These are phyloP conservation scores for Phytophthora nicotianae DNA, from an alignment of 352 stramenopile species.

Conservation along the genomic window DNA sequence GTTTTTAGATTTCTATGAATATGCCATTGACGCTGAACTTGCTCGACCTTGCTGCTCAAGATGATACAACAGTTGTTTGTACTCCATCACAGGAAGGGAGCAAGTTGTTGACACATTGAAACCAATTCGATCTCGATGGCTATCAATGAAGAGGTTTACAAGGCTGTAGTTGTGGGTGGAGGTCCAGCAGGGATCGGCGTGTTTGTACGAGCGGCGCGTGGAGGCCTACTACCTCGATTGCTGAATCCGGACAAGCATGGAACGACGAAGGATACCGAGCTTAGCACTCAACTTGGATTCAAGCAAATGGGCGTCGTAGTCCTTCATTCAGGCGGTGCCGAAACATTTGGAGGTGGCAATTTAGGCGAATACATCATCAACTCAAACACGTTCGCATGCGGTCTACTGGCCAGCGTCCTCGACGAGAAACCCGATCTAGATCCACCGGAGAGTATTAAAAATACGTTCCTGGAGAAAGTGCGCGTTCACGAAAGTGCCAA, in stretches of 20 bases:
- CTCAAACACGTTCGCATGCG: constrained; percentile 85
- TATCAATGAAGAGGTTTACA: constrained; percentile 56
- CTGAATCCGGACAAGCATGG: constrained; percentile 52
- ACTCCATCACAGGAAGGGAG: constrained; percentile 2
- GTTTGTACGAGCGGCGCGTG: constrained; percentile 72
- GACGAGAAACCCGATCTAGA: constrained; percentile 80
- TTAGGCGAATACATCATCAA: constrained; percentile 86
- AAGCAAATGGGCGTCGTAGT: constrained; percentile 66
- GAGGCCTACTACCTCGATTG: constrained; percentile 58
- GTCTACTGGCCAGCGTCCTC: constrained; percentile 72
- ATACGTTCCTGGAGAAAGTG: constrained; percentile 72
- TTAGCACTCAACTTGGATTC: constrained; percentile 43
- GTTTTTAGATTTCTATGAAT: constrained; percentile 38
- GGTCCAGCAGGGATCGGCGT: constrained; percentile 76
- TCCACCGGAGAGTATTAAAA: constrained; percentile 72
- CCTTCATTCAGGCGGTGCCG: constrained; percentile 60
- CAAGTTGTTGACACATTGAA: background rate
- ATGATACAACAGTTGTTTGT: constrained; percentile 4
- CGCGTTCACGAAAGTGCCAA: constrained; percentile 58
- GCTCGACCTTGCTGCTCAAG: background rate
- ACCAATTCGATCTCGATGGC: constrained; percentile 13
- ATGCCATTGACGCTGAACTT: background rate
- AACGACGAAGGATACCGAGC: constrained; percentile 44
- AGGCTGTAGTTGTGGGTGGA: constrained; percentile 73
- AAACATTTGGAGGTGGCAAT: constrained; percentile 67